Evolutionary conservation across 164 flowering plant genomes (phyloP), one percentile per base, ranked within the genome.

Genomic region (Houttuynia cordata): DNA sequence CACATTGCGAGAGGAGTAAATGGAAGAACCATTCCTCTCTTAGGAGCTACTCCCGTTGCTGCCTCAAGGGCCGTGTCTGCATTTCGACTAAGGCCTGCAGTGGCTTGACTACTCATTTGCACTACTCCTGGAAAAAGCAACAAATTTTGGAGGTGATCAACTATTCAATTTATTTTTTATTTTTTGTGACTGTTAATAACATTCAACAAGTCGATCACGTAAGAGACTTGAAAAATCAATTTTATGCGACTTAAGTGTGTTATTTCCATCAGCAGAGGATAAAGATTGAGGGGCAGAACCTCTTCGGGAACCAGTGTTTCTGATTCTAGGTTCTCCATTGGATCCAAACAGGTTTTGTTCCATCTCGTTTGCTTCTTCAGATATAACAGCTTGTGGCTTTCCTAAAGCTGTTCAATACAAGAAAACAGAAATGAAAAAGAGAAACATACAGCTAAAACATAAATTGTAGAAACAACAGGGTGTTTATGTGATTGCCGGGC

Each of bases 21-120:
- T 7, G 99, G 99, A 58, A 94, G 91, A 69, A 94, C 83, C 97
- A 94, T 94, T 73, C 99, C 99, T 82, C 85, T 82, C 78, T 83
- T 86, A 10, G 93, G 80, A 59, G 83, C 80, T 58, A 84, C 80
- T 12, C 83, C 94, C 23, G 64, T 68, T 4, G 82, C 81, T 9
- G 70, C 68, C 45, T 78, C 90, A 15, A 80, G 73, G 57, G 66
- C 20, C 8, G 78, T 61, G 71, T 80, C 80, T 15, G 67, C 70
- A 68, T 71, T 78, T 67, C 81, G 67, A 57, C 67, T 72, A 24
- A 71, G 37, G 56, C 73, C 80, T 53, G 65, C 56, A 69, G 68
- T 79, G 39, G 76, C 55, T 61, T 64, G 67, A 53, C 86, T 83
- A 68, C 79, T 75, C 75, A 80, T 77, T 68, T 80, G 65, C 84